Base-by-base conservation (phyloP, 2,329 filamentous ascomycete genomes). In the Pseudocercospora pini-densiflorae region DNA sequence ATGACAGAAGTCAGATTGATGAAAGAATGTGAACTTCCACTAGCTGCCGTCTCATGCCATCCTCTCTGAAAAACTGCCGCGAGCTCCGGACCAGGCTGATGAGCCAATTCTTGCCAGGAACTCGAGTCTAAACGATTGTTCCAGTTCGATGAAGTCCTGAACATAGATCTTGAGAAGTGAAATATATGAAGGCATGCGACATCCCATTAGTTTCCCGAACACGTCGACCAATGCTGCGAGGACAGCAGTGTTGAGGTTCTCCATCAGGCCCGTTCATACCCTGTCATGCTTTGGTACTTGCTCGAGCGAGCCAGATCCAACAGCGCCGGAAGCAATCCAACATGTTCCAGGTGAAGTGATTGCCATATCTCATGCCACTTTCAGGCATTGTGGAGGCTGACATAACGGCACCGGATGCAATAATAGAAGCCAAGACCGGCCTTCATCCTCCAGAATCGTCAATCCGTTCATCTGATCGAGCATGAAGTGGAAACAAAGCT, bases 151-250 rank as follows among this genome's bases (percentile, higher is more conserved):
- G 49, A 24, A 16, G 24, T 63, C 40, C 61, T 27, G 24, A 33
- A 49, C 7, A 29, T 19, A 54, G 19, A 45, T 27, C 19, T 7
- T 19, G 5, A 47, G 21, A 47, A 43, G 61, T 45, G 49, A 63
- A 57, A 63, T 63, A 58, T 51, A 63, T 63, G 61, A 63, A 58
- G 51, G 16, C 23, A 55, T 63, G 61, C 61, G 51, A 53, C 49
- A 51, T 53, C 33, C 61, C 61, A 40, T 36, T 63, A 53, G 61
- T 36, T 53, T 51, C 24, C 49, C 19, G 49, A 27, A 29, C 21
- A 54, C 24, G 1, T 54, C 19, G n/a, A 27, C 49, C 49, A 54
- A 54, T 54, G 49, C 23, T 54, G 23, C 21, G 23, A 24, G 9
- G 24, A 54, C 49, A 27, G 49, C 49, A 16, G 49, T 24, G 49